phyloP scores from a whole-genome alignment of 2,329 filamentous ascomycete genomes.

The Colletotrichum abscissum region DNA sequence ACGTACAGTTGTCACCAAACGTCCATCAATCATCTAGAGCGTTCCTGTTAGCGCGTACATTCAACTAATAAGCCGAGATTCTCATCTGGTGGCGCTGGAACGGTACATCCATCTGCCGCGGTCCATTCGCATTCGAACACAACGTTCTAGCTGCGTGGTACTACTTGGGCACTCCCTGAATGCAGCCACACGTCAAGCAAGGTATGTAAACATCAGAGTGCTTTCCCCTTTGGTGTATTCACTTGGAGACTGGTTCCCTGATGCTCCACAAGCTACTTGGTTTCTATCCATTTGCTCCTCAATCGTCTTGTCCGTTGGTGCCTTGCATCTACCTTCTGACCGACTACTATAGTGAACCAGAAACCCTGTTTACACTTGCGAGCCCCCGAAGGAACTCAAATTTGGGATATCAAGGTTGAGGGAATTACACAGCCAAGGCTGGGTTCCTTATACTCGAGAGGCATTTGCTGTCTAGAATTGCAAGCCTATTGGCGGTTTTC shows the following conservation, averaged over 20 bases:
- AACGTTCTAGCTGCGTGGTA: slow-evolving; percentile 14
- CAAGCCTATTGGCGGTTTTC: slow-evolving; percentile 2
- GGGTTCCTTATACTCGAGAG: slow-evolving; percentile 3
- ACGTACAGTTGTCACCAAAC: slow-evolving; percentile 30
- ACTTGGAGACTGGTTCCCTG: too few species aligned
- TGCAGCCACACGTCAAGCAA: slow-evolving; percentile 17
- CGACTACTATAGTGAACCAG: not conserved
- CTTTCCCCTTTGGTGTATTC: not conserved
- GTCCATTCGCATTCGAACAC: slow-evolving; percentile 32
- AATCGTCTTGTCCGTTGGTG: not conserved
- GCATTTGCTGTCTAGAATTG: slow-evolving; percentile 25
- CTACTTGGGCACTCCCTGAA: slow-evolving; percentile 17
- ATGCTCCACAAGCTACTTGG: not conserved
- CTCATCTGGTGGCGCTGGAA: slow-evolving; percentile 32
- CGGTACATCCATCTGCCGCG: slow-evolving; percentile 30
- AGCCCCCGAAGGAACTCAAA: slow-evolving; percentile 3
- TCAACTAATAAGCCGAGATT: slow-evolving; percentile 28
- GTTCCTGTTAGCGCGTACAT: slow-evolving; percentile 20
- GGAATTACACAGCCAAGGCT: not conserved
- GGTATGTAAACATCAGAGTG: slow-evolving; percentile 9
- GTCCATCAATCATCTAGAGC: slow-evolving; percentile 13
- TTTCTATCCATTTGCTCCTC: not conserved
- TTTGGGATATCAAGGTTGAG: slow-evolving; percentile 12
- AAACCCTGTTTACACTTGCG: not conserved
- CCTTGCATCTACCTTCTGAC: not conserved